Conservation (phyloP, 2,329 filamentous ascomycete species). For the Sclerotinia trifoliorum region DNA sequence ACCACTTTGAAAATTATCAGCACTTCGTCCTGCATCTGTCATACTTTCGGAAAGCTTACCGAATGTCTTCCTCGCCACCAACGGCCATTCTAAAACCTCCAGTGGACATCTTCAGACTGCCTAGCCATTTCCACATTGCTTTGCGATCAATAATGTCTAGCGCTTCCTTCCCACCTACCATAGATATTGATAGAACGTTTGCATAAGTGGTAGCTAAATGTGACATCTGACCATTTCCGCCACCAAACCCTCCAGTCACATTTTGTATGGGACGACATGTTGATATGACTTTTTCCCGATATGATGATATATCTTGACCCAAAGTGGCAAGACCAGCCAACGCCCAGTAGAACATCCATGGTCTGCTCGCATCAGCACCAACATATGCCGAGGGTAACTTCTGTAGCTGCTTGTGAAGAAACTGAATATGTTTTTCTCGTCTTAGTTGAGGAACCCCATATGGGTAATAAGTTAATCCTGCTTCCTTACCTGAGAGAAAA, state of each 20-base stretch:
- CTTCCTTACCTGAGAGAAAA: conserved; percentile 56
- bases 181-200: conserved; percentile 71
- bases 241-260: conserved; percentile 79
- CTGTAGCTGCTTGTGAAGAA: conserved; percentile 58
- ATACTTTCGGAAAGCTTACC: conserved; percentile 51
- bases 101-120: conserved; percentile 77
- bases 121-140: conserved; percentile 89
- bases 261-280: conserved; percentile 85
- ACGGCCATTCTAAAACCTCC: conserved; percentile 87
- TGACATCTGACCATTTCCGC: conserved; percentile 85
- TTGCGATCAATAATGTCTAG: conserved; percentile 77
- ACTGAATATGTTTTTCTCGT: conserved; percentile 59
- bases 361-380: conserved; percentile 78
- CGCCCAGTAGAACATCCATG: conserved; percentile 95
- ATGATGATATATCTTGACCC: conserved; percentile 67
- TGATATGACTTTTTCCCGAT: conserved; percentile 66
- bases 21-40: neutral
- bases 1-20: conserved; percentile 55
- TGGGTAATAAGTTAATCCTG: conserved; percentile 57
- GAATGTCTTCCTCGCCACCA: conserved; percentile 88
- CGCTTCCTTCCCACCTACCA: conserved; percentile 72
- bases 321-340: conserved; percentile 72
- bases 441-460: conserved; percentile 75
- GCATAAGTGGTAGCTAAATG: conserved; percentile 92
- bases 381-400: conserved; percentile 69